A percentile compares a stretch with the other conserved stretches of the same genome.
phyloP scores from a whole-genome alignment of 768 basidiomycete genomes.

The Boletus eberwhitei region DNA sequence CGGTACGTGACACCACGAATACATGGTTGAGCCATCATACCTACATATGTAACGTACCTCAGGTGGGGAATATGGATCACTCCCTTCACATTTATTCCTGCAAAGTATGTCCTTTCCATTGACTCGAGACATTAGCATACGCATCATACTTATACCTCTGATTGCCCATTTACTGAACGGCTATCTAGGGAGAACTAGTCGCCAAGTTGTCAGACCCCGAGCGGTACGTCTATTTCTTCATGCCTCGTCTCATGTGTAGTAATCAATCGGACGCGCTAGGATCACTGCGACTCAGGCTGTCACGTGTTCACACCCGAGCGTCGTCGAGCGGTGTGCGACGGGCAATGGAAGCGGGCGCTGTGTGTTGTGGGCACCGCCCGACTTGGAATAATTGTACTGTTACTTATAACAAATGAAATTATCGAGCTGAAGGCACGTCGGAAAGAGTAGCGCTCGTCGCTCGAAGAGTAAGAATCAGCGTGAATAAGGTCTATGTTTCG shows the following conservation, averaged over 20 bases:
- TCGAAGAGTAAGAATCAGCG: too few species aligned
- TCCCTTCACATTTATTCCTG: conserved; percentile 70
- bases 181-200: conserved; percentile 61
- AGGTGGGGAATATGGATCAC: conserved; percentile 82
- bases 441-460: too few species aligned
- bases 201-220: conserved; percentile 56
- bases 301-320: conserved; percentile 78
- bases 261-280: conserved; percentile 31
- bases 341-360: conserved; percentile 81
- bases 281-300: conserved; percentile 87
- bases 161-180: neutral
- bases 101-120: conserved; percentile 43
- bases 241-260: neutral
- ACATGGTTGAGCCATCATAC: neutral
- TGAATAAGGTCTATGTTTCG: too few species aligned
- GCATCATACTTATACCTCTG: neutral
- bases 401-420: too few species aligned
- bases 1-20: conserved; percentile 42
- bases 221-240: conserved; percentile 38
- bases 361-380: conserved; percentile 67
- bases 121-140: neutral
- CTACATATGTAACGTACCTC: neutral
- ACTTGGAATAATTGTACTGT: conserved; percentile 8
- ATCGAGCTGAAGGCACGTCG: too few species aligned
- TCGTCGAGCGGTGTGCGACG: conserved; percentile 70